These are phyloP conservation scores for Sanghuangporus sanghuang DNA, from an alignment of 1,284 basidiomycete species.

Conservation along the genomic window DNA sequence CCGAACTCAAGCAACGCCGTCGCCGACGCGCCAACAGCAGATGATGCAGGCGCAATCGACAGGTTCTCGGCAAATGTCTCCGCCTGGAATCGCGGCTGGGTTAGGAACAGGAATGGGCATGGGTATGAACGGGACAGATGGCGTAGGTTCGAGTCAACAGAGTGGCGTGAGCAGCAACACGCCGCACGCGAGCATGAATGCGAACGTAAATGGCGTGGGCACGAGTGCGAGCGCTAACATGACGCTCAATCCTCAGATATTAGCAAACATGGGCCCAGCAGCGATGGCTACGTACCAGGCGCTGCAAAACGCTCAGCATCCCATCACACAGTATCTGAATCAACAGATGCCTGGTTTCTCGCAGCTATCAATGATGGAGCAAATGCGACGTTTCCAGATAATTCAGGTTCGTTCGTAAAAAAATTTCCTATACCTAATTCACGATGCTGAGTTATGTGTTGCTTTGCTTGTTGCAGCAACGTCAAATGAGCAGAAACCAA, in stretches of 20 bases:
- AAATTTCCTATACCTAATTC: background rate
- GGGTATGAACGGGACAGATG: slow-evolving; percentile 8
- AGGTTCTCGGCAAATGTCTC: slow-evolving; percentile 39
- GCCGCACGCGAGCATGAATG: slow-evolving; percentile 8
- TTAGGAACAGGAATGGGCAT: background rate
- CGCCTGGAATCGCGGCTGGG: slow-evolving; percentile 23
- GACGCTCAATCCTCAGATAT: slow-evolving; percentile 4
- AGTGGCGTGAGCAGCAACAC: background rate
- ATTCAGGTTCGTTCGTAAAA: slow-evolving; percentile 40
- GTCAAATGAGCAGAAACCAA: slow-evolving; percentile 21
- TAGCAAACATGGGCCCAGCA: slow-evolving; percentile 28
- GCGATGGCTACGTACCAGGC: slow-evolving; percentile 43
- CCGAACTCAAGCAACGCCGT: slow-evolving; percentile 23
- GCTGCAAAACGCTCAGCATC: slow-evolving; percentile 51
- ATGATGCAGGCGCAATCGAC: slow-evolving; percentile 12
- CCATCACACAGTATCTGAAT: slow-evolving; percentile 50
- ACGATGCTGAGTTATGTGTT: slow-evolving; percentile 9
- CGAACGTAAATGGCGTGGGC: slow-evolving; percentile 10
- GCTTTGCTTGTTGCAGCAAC: slow-evolving; percentile 2
- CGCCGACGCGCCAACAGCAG: slow-evolving; percentile 29
- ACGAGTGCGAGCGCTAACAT: slow-evolving; percentile 19
- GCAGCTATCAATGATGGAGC: slow-evolving; percentile 43
- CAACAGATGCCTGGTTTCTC: slow-evolving; percentile 49
- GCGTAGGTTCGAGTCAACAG: background rate
- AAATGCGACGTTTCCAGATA: slow-evolving; percentile 52